Base-by-base conservation (phyloP, 768 basidiomycete genomes). In the Fomitopsis pulvina region DNA sequence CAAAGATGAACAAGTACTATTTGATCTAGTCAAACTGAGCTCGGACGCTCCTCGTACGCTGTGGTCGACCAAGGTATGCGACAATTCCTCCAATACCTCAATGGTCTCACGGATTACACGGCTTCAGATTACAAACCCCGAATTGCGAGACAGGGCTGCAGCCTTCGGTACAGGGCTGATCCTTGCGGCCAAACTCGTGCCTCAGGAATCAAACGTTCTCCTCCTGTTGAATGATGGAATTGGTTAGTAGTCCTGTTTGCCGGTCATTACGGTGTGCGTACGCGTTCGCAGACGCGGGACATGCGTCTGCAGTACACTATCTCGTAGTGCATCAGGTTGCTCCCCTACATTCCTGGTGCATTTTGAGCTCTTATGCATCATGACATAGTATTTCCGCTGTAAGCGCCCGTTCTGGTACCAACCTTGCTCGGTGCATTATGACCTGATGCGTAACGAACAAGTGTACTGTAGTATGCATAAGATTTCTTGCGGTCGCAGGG, bases 191-290 rank as follows among this genome's bases (percentile, higher is more conserved):
- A 71, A 72, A 16, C 66, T 88, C 6, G 71, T 77, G 38, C 75
- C 79, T 2, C 69, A 72, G 45, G 75, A 79, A 45, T 85, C 87
- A 25, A 82, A 72, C 52, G 87, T 87, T 7, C 63, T 92, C n/a
- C 65, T 92, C 11, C 68, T 92, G 22, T 69, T 93, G 34, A 87
- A 92, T 54, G 91, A 92, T 60, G 66, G 84, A 40, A 70, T 92
- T 41, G 89, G 90, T 87, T 55, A 11, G 75, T 62, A 11, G 48
- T 30, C 32, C 22, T 12, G 30, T 28, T n/a, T n/a, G n/a, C n/a
- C n/a, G n/a, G n/a, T n/a, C n/a, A n/a, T n/a, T n/a, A n/a, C n/a
- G n/a, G n/a, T n/a, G n/a, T n/a, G n/a, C n/a, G n/a, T n/a, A n/a
- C n/a, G n/a, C n/a, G n/a, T n/a, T n/a, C n/a, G n/a, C n/a, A n/a